Evolutionary conservation across 2,329 filamentous ascomycete species (phyloP), one percentile per base, ranked within the genome.

Genomic region (Exophiala phaeomuriformis): DNA sequence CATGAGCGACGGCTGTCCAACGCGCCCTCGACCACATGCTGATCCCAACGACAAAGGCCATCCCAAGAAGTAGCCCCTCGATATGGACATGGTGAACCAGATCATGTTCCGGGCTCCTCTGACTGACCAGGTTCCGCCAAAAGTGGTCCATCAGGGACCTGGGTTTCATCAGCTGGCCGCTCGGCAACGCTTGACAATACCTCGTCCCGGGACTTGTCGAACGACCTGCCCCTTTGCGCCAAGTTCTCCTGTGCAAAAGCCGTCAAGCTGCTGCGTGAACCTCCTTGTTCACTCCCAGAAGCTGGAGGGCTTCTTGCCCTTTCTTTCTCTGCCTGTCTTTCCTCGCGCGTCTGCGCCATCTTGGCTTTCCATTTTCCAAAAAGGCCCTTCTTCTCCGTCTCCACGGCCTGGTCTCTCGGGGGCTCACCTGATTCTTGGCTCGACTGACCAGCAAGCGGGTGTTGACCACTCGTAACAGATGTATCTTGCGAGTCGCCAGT

Each of bases 281-380:
- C 53, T 1, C 65, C 61, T 12, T 65, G 64, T 10, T 71, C 71
- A n/a, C 57, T 58, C 32, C 64, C 59, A 4, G 72, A 9, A 9
- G 39, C 39, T 27, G 39, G 73, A 7, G 78, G 77, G 53, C 77
- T 80, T 63, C 76, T 77, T 10, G 77, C 72, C 27, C 74, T 69
- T 48, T 73, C 75, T 59, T 76, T 77, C 61, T 79, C 79, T 19
- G 72, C 74, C 36, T 78, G 76, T 31, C 78, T 76, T 41, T 83
- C 81, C 31, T 81, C 74, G 45, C 72, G 73, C 4, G 70, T 72
- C 47, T 75, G 69, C 7, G 72, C 75, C 52, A 85, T 75, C 68
- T 84, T 85, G 58, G 78, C 80, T 59, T 82, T 78, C 59, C 85
- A 77, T 73, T 83, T 85, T 4, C 77, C 80, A 59, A 85, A 78